A percentile compares a stretch with the other conserved stretches of the same genome.
Conservation (phyloP, 2,329 filamentous ascomycete species). For the Colletotrichum camelliae region DNA sequence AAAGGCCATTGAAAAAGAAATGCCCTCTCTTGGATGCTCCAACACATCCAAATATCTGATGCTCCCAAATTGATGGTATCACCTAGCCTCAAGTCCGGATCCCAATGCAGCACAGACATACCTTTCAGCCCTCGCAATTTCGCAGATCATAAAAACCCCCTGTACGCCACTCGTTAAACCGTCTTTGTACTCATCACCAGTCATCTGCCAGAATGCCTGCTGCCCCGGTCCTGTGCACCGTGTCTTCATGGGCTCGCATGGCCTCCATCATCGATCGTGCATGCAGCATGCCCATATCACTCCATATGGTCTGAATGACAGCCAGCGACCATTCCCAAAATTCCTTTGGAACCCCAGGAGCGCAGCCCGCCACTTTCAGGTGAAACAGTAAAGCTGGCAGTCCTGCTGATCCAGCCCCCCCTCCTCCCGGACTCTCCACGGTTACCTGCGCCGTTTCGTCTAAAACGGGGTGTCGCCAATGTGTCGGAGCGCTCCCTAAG, state of each 20-base stretch:
- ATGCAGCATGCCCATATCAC: constrained; percentile 57
- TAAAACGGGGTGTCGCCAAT: constrained; percentile 57
- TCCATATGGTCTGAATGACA: constrained; percentile 54
- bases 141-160: not conserved
- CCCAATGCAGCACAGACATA: not conserved
- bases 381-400: constrained; percentile 55
- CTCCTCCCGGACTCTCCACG: constrained; percentile 40
- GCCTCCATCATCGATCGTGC: constrained; percentile 49
- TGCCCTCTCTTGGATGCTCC: not conserved
- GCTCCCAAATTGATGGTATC: constrained; percentile 7
- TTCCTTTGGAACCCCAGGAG: constrained; percentile 46
- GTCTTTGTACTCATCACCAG: not conserved
- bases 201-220: constrained; percentile 20
- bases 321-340: constrained; percentile 51
- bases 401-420: constrained; percentile 52
- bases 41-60: not conserved
- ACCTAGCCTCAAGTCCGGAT: not conserved
- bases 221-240: constrained; percentile 13
- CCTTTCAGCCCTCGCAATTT: not conserved
- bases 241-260: constrained; percentile 35
- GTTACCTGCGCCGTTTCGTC: constrained; percentile 37
- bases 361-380: constrained; percentile 51
- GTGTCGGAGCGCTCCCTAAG: constrained; percentile 51
- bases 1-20: not conserved
- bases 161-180: not conserved